Conservation (phyloP, 2,329 filamentous ascomycete species). For the Metarhizium guizhouense region DNA sequence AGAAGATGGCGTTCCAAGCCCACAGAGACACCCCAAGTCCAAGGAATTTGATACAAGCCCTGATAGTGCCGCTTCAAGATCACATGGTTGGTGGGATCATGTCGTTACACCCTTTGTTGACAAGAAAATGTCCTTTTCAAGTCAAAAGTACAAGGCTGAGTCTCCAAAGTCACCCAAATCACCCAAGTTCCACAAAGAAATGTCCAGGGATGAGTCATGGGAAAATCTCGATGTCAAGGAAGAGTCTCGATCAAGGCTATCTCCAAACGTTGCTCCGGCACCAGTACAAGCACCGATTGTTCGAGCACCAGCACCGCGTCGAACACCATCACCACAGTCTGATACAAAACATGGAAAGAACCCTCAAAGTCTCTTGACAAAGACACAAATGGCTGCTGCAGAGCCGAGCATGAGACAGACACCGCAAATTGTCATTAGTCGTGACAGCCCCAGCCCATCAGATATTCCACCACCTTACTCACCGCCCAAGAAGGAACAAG, state of each 20-base stretch:
- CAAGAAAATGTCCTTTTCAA: conserved; percentile 33
- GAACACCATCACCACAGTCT: conserved; percentile 20
- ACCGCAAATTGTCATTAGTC: conserved; percentile 2
- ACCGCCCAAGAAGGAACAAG: conserved; percentile 31
- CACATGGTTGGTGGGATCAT: conserved; percentile 70
- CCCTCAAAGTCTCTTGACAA: too few relatives aligned
- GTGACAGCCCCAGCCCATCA: not conserved
- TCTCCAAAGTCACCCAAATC: conserved; percentile 13
- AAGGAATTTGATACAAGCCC: conserved; percentile 29
- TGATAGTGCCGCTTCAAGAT: conserved; percentile 46
- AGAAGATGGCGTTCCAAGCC: conserved; percentile 47
- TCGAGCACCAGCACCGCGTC: conserved; percentile 26
- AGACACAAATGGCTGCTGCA: not conserved
- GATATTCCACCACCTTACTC: conserved; percentile 50
- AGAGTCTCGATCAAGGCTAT: conserved; percentile 6
- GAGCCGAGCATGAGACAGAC: not conserved
- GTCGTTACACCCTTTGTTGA: conserved; percentile 61
- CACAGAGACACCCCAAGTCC: conserved; percentile 28
- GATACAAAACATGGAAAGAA: conserved; percentile 7
- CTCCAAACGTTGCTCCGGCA: conserved; percentile 9
- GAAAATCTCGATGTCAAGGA: conserved; percentile 12
- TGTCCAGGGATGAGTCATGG: conserved; percentile 30
- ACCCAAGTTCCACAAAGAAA: conserved; percentile 7
- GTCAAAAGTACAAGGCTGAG: conserved; percentile 23
- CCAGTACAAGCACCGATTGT: conserved; percentile 25